Percentiles rank a stretch among this genome's conserved stretches.
phyloP scores from a whole-genome alignment of 805 yeast genomes.

The Yamadazyma phyllophila region DNA sequence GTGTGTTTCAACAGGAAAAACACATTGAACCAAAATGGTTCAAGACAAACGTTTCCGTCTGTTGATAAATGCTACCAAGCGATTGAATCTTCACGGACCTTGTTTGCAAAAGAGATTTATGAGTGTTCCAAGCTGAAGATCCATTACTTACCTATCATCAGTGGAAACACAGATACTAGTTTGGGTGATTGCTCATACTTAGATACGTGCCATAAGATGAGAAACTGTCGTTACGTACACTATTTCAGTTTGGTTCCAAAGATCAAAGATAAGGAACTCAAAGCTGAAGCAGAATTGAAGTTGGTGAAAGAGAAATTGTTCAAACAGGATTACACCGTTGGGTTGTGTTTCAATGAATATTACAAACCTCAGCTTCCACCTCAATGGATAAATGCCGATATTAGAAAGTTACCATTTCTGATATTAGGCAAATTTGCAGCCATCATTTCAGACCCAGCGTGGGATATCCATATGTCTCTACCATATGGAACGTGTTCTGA shows the following conservation, averaged over 20 bases:
- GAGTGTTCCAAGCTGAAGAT: slow-evolving; percentile 24
- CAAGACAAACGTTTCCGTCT: slow-evolving; percentile 12
- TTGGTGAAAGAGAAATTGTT: slow-evolving; percentile 9
- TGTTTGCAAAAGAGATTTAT: slow-evolving; percentile 18
- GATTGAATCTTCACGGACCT: slow-evolving; percentile 14
- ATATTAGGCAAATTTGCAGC: slow-evolving; percentile 77
- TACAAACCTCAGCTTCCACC: slow-evolving; percentile 46
- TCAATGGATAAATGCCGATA: slow-evolving; percentile 89
- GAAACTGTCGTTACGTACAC: slow-evolving; percentile 78
- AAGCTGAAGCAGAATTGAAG: slow-evolving; percentile 3
- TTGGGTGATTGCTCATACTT: slow-evolving; percentile 91
- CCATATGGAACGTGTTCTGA: slow-evolving; percentile 80
- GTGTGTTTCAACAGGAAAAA: slow-evolving; percentile 23
- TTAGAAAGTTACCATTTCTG: slow-evolving; percentile 66
- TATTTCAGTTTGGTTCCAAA: slow-evolving; percentile 54
- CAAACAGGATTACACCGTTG: slow-evolving; percentile 45
- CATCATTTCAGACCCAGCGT: slow-evolving; percentile 90
- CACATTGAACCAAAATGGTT: slow-evolving; percentile 7
- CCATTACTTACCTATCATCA: slow-evolving; percentile 30
- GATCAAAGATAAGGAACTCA: neutral
- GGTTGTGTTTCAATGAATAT: slow-evolving; percentile 42
- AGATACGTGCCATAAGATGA: slow-evolving; percentile 89
- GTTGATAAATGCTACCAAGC: slow-evolving; percentile 15
- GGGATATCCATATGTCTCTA: slow-evolving; percentile 91
- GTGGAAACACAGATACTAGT: slow-evolving; percentile 59